Conservation (phyloP, 2,329 filamentous ascomycete genomes). For the Verticillium nubilum region DNA sequence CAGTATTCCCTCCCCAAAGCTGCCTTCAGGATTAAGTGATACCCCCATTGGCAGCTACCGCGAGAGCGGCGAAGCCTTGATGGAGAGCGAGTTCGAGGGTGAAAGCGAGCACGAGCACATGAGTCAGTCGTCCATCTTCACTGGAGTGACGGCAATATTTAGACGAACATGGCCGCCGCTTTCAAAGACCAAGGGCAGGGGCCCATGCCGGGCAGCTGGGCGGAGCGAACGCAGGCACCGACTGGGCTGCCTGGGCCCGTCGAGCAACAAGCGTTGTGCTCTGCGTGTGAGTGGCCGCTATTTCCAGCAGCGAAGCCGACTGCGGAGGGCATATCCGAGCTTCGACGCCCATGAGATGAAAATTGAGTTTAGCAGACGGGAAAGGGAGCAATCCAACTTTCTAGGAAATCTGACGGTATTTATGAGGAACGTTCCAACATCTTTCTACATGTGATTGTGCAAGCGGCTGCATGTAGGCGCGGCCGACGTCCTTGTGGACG, state of each 20-base stretch:
- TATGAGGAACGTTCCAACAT: background rate
- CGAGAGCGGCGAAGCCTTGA: conserved; percentile 34
- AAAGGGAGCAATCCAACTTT: background rate
- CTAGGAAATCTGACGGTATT: background rate
- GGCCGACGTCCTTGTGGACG: background rate
- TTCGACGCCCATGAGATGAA: background rate
- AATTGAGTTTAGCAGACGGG: background rate
- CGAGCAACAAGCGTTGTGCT: background rate
- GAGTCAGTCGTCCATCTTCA: background rate
- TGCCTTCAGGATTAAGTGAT: conserved; percentile 12
- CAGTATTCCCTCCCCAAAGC: conserved; percentile 5
- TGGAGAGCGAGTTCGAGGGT: background rate
- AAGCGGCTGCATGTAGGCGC: background rate
- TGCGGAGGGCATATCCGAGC: background rate
- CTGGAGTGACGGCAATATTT: background rate
- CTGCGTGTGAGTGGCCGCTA: background rate
- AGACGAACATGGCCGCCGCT: background rate
- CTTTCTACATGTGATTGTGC: background rate
- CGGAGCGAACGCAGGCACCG: background rate
- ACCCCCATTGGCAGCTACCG: conserved; percentile 41
- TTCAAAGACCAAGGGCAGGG: background rate
- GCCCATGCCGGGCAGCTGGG: background rate
- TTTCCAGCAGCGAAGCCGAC: background rate
- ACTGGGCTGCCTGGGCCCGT: background rate
- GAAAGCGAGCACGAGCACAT: background rate